These are phyloP conservation scores for Pleurostoma richardsiae DNA, from an alignment of 2,329 filamentous ascomycete species.

Conservation along the genomic window DNA sequence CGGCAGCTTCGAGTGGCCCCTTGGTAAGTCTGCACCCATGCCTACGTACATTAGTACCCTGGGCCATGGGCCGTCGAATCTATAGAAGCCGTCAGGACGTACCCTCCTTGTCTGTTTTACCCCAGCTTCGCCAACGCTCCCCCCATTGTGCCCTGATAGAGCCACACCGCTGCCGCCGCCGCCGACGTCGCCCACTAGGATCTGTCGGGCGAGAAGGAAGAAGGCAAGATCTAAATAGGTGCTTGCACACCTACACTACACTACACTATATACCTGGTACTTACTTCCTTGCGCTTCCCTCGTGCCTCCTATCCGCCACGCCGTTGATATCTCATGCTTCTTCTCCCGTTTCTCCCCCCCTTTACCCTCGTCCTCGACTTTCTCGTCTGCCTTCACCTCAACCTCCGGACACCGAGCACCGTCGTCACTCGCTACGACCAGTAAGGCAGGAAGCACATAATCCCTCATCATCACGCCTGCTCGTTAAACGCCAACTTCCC, in stretches of 20 bases:
- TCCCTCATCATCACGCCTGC: neutral
- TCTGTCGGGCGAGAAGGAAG: neutral
- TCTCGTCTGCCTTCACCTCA: neutral
- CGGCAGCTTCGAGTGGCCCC: conserved; percentile 9
- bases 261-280: no score
- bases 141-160: conserved; percentile 13
- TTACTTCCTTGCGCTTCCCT: conserved; percentile 1
- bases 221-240: neutral
- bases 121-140: conserved; percentile 15
- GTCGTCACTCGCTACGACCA: neutral
- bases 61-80: no score
- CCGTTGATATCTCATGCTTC: conserved; percentile 1
- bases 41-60: no score
- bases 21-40: conserved; percentile 10
- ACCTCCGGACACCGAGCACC: neutral
- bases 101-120: conserved; percentile 1
- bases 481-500: conserved; percentile 7
- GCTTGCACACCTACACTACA: no score
- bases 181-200: neutral
- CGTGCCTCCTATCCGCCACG: neutral
- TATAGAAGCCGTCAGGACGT: no score
- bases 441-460: neutral
- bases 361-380: neutral
- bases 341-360: neutral
- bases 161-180: conserved; percentile 11